Base-by-base conservation (phyloP, 108 stramenopile genomes). In the Cyclotella cryptica region DNA sequence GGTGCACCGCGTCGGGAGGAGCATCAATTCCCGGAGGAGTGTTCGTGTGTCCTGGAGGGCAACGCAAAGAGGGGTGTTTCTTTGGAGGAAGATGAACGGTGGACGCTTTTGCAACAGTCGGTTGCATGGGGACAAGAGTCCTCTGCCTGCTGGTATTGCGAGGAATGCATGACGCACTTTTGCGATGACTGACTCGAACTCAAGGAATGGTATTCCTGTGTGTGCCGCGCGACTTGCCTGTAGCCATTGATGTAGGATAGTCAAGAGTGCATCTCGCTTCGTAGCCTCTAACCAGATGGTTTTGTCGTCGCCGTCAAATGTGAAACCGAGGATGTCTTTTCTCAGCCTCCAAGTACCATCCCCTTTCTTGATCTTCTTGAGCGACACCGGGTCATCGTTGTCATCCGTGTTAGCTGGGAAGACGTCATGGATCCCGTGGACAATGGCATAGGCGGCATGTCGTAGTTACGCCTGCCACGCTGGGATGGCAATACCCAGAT, bases 321-420 rank as follows among this genome's bases (percentile, higher is more conserved):
- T 10, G 26, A 22, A 61, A 4, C 60, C 60, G 9, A 61, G 29
- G 8, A 65, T n/a, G 15, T 42, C 43, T 21, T 65, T 62, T 13
- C 9, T 9, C 44, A 45, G 44, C 13, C 11, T 13, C 44, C 44
- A 30, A 8, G 24, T 4, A 8, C 27, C 28, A 6, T 67, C 54
- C 13, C 52, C 35, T 27, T 67, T 18, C 10, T 21, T 57, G 10
- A 55, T 10, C 22, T 69, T 67, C 43, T 53, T 76, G 17, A 35
- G 5, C 11, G 75, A 55, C 1, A 74, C 57, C 14, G 85, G 85
- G 63, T 86, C 81, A 27, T 65, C 30, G 6, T 12, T 21, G 21
- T 42, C n/a, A 10, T 21, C 44, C n/a, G 42, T 21, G 22, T 44
- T 19, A 10, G 41, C 39, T 26, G 64, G 64, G 43, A 76, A 69